phyloP scores from a whole-genome alignment of 768 basidiomycete genomes.

The Tylopilus plumbeoviolaceoides region DNA sequence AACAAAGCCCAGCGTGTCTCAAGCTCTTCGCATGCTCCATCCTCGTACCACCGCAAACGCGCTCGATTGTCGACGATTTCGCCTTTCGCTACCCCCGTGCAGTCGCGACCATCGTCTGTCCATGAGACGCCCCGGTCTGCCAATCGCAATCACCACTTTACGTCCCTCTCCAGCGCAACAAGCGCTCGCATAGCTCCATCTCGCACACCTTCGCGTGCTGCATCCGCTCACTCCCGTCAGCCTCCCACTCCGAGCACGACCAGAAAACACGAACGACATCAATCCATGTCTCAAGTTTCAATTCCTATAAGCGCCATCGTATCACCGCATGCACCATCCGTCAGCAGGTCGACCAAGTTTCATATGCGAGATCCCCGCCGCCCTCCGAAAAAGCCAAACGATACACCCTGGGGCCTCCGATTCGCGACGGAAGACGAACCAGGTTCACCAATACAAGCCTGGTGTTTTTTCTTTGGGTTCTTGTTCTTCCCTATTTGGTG shows the following conservation, averaged over 20 bases:
- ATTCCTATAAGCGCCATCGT: constrained; percentile 77
- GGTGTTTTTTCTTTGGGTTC: constrained; percentile 77
- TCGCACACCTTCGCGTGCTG: constrained; percentile 36
- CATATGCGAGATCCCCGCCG: constrained; percentile 80
- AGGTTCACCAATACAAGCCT: constrained; percentile 58
- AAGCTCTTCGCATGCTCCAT: constrained; percentile 57
- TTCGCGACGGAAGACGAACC: constrained; percentile 51
- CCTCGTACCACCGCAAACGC: constrained; percentile 70
- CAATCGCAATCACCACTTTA: constrained; percentile 15
- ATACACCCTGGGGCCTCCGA: constrained; percentile 60
- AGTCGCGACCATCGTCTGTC: constrained; percentile 29
- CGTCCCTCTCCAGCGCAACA: constrained; percentile 36
- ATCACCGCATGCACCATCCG: constrained; percentile 73
- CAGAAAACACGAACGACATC: constrained; percentile 35
- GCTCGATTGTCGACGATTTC: constrained; percentile 49
- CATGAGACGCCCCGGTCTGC: constrained; percentile 24
- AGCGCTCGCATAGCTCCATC: constrained; percentile 26
- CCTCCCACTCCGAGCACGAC: constrained; percentile 23
- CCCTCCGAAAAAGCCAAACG: constrained; percentile 49
- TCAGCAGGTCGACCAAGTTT: constrained; percentile 54
- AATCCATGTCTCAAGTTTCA: constrained; percentile 66
- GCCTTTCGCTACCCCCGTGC: constrained; percentile 30
- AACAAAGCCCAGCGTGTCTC: constrained; percentile 52
- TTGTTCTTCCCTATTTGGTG: constrained; percentile 56
- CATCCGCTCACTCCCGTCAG: constrained; percentile 33